phyloP scores from a whole-genome alignment of 148 eudicot species.

The Oxyria digyna region DNA sequence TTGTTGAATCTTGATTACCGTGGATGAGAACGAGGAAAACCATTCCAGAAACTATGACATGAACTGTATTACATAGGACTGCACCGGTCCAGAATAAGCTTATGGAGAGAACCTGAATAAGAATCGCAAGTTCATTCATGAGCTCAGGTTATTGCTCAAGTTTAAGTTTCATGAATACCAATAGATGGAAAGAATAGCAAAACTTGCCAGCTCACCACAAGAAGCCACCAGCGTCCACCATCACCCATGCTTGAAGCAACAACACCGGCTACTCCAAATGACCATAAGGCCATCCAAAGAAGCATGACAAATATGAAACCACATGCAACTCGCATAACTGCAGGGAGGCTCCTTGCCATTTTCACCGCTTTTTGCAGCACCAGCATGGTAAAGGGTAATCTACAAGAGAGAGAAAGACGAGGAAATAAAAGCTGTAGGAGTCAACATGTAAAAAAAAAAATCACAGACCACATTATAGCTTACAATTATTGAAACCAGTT shows the following conservation, averaged over 20 bases:
- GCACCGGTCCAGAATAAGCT: conserved; percentile 99
- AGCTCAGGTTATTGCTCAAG: neutral
- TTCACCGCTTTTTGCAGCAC: conserved; percentile 91
- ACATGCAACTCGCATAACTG: conserved; percentile 63
- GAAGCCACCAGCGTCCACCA: conserved; percentile 94
- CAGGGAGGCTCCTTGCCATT: conserved; percentile 86
- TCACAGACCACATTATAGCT: too few species aligned
- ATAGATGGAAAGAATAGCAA: conserved; percentile 24
- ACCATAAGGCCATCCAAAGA: conserved; percentile 77
- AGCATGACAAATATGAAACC: conserved; percentile 69
- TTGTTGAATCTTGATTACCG: conserved; percentile 75
- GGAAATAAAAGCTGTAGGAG: neutral
- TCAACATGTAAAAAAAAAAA: neutral
- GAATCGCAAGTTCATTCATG: conserved; percentile 8
- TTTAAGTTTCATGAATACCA: neutral
- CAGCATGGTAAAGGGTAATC: conserved; percentile 91
- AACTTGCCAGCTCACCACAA: conserved; percentile 99
- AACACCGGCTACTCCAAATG: conserved; percentile 89
- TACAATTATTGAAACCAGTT: too few species aligned
- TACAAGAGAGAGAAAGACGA: conserved; percentile 14
- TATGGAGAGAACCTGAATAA: conserved; percentile 63
- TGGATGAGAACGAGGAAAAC: conserved; percentile 90
- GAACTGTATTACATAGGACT: conserved; percentile 90
- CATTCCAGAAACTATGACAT: conserved; percentile 92
- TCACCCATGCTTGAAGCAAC: conserved; percentile 83